These are phyloP conservation scores for Amanita rubescens DNA, from an alignment of 768 basidiomycete genomes.

Conservation along the genomic window DNA sequence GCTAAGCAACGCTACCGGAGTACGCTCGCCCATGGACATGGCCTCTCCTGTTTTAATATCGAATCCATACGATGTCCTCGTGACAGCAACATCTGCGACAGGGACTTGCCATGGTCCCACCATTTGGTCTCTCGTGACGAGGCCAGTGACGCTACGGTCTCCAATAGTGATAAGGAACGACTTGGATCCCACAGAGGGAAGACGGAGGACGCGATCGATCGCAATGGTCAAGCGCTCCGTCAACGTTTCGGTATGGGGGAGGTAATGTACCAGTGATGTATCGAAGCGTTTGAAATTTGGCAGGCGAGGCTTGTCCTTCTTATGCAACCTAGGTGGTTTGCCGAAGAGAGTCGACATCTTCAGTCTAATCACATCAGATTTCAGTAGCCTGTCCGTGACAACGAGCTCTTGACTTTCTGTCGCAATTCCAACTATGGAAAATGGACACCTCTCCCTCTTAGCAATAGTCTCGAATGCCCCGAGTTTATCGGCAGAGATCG, in stretches of 20 bases:
- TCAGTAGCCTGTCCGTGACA: constrained; percentile 81
- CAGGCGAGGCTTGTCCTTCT: constrained; percentile 49
- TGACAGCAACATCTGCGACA: constrained; percentile 95
- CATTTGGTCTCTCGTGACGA: constrained; percentile 97
- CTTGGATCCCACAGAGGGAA: constrained; percentile 92
- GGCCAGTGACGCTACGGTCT: constrained; percentile 88
- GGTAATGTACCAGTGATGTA: constrained; percentile 56
- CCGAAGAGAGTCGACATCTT: constrained; percentile 96
- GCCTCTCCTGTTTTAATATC: constrained; percentile 81
- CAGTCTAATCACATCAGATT: constrained; percentile 74
- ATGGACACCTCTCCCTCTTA: constrained; percentile 87
- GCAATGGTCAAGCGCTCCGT: constrained; percentile 53
- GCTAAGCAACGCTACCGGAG: constrained; percentile 82
- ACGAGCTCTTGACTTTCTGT: constrained; percentile 77
- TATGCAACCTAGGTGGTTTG: constrained; percentile 88
- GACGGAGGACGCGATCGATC: constrained; percentile 73
- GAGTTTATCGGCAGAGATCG: constrained; percentile 61
- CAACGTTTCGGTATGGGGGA: constrained; percentile 36
- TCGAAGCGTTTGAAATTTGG: constrained; percentile 53
- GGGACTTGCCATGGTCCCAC: constrained; percentile 99
- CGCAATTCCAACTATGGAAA: constrained; percentile 84
- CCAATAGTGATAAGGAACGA: constrained; percentile 99
- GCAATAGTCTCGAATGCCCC: constrained; percentile 69
- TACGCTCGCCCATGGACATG: constrained; percentile 98
- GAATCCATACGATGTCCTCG: constrained; percentile 91